A percentile compares a stretch with the other conserved stretches of the same genome.
These are phyloP conservation scores for Caryopteris hybrid DNA, from an alignment of 305 asterid genomes.

Conservation along the genomic window DNA sequence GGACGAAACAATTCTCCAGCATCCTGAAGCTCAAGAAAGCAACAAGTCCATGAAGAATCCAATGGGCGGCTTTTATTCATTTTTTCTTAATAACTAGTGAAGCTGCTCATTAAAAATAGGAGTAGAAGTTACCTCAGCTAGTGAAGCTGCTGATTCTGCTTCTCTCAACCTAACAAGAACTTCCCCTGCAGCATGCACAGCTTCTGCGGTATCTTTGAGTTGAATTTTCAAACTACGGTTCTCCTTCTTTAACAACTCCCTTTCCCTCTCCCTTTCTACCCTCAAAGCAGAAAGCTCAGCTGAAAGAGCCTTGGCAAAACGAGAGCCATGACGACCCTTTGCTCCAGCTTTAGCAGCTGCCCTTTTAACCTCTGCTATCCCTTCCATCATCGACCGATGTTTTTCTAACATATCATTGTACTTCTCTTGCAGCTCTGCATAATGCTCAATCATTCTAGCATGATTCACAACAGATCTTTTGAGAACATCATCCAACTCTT, in stretches of 20 bases:
- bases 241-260: constrained; percentile 69
- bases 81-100: too few relatives aligned
- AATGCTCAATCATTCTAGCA: constrained; percentile 91
- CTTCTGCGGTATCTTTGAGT: constrained; percentile 92
- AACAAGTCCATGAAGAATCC: too few relatives aligned
- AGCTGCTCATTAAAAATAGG: neutral
- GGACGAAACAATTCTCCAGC: too few relatives aligned
- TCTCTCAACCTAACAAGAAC: constrained; percentile 82
- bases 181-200: constrained; percentile 97
- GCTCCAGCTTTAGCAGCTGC: constrained; percentile 87
- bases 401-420: constrained; percentile 61
- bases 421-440: constrained; percentile 78
- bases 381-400: constrained; percentile 68
- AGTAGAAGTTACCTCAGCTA: constrained; percentile 58
- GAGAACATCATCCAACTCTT: constrained; percentile 81
- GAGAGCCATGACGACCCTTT: constrained; percentile 82
- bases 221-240: constrained; percentile 63
- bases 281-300: constrained; percentile 89
- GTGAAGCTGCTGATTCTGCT: constrained; percentile 80
- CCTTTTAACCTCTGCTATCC: constrained; percentile 75
- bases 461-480: constrained; percentile 69
- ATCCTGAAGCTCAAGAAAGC: too few relatives aligned
- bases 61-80: too few relatives aligned
- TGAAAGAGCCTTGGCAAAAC: constrained; percentile 70
- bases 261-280: constrained; percentile 77